Conservation (phyloP, 2,329 filamentous ascomycete genomes). For the Myriosclerotinia duriaeana region DNA sequence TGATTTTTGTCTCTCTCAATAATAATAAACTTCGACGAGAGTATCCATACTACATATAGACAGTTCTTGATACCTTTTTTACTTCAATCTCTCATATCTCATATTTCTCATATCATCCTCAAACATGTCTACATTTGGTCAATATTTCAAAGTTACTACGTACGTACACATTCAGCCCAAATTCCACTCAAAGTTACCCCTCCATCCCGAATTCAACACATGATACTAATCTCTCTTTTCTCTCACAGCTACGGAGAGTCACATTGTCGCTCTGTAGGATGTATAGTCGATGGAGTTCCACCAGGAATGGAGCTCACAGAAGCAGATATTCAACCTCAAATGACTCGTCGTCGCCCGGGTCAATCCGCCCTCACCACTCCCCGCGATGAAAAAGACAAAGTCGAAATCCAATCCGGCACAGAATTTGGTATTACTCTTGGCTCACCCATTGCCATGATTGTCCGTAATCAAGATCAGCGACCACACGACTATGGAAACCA, state of each 20-base stretch:
- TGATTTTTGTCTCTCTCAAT: background rate
- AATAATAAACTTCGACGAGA: too few species aligned
- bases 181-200: background rate
- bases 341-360: conserved; percentile 85
- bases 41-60: background rate
- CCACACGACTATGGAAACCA: conserved; percentile 86
- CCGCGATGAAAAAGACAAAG: conserved; percentile 85
- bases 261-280: conserved; percentile 89
- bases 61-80: background rate
- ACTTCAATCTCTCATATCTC: background rate
- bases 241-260: conserved; percentile 67
- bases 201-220: background rate
- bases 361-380: conserved; percentile 90
- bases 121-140: conserved; percentile 82
- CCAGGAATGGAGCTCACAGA: conserved; percentile 85
- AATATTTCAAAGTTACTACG: conserved; percentile 80
- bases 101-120: background rate
- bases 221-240: conserved; percentile 22
- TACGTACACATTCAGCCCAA: conserved; percentile 31
- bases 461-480: conserved; percentile 89
- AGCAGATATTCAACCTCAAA: conserved; percentile 87
- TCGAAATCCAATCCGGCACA: conserved; percentile 89
- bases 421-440: conserved; percentile 88
- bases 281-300: conserved; percentile 90
- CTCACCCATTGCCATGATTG: conserved; percentile 83